These are phyloP conservation scores for Mycena alexandri DNA, from an alignment of 768 basidiomycete genomes.

Conservation along the genomic window DNA sequence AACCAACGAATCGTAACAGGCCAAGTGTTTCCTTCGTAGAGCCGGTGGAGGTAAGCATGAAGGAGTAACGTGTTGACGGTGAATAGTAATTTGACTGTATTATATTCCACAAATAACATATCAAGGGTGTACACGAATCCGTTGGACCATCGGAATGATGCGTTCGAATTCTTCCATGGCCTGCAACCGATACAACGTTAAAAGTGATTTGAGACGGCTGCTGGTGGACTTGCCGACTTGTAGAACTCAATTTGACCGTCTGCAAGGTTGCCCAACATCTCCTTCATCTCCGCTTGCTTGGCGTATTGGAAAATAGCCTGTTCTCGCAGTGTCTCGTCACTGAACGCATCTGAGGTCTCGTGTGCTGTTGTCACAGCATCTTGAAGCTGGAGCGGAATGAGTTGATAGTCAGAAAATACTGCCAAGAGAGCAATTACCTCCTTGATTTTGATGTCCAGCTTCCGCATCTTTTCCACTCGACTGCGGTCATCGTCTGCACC, in stretches of 20 bases:
- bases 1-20: neutral
- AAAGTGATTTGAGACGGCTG: constrained; percentile 1
- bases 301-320: constrained; percentile 90
- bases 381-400: constrained; percentile 73
- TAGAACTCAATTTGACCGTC: constrained; percentile 98
- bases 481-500: constrained; percentile 95
- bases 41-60: neutral
- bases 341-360: constrained; percentile 96
- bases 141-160: constrained; percentile 93
- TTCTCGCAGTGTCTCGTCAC: constrained; percentile 93
- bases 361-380: constrained; percentile 96
- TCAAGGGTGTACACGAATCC: constrained; percentile 89
- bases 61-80: neutral
- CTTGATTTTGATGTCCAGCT: constrained; percentile 94
- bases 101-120: constrained; percentile 35
- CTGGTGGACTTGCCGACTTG: constrained; percentile 66
- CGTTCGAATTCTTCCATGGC: constrained; percentile 98
- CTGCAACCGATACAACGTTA: constrained; percentile 50
- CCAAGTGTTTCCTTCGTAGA: neutral
- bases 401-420: constrained; percentile 4
- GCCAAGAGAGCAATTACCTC: constrained; percentile 68
- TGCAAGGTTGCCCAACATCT: constrained; percentile 88
- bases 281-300: constrained; percentile 98
- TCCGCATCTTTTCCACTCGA: constrained; percentile 92
- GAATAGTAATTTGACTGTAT: constrained; percentile 26